Evolutionary conservation across 495 filamentous ascomycete species (phyloP), one percentile per base, ranked within the genome.

Genomic region (Staphylotrichum longicolle): DNA sequence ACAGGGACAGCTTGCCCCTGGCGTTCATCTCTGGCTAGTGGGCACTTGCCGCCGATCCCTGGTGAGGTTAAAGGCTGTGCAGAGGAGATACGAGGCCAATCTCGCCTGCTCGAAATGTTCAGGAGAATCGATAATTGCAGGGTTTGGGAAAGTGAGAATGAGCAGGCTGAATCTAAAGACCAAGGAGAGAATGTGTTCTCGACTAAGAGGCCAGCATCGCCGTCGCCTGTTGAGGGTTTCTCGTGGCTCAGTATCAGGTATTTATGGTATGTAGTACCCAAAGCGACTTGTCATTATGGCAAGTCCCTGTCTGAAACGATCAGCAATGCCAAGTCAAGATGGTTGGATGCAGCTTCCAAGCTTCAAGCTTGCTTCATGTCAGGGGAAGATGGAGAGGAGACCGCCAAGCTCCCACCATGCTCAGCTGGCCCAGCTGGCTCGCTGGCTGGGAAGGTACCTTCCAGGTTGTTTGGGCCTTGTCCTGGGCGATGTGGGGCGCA

Each of bases 71-170:
- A 45, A 15, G 54, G 54, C 41, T 45, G 54, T 57, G 41, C 54
- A 46, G 14, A 27, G 3, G 32, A 45, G 27, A 46, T 45, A 57
- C 54, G 42, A 42, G 41, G 9, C 41, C 54, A 57, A 54, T 57
- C 32, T 57, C 54, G 53, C 41, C 40, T 57, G 54, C 46, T 34
- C 35, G 30, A 44, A 15, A 46, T 46, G 54, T 44, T 14, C 37
- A 40, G 34, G 51, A 40, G 51, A 40, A 40, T 27, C 7, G 9
- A 37, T 3, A 33, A 40, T 9, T 33, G 37, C 20, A 27, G 20
- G 20, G 20, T 27, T 27, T 27, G 20, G 20, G 20, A 27, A 27
- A 27, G 20, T 27, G 20, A 42, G 14, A 7, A 11, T 3, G 27
- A 5, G 34, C 9, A 33, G 48, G 0, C 14, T 50, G 5, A 7